Evolutionary conservation across 345 rosid genomes (phyloP).

Genomic region (Gossypium stocksii): DNA sequence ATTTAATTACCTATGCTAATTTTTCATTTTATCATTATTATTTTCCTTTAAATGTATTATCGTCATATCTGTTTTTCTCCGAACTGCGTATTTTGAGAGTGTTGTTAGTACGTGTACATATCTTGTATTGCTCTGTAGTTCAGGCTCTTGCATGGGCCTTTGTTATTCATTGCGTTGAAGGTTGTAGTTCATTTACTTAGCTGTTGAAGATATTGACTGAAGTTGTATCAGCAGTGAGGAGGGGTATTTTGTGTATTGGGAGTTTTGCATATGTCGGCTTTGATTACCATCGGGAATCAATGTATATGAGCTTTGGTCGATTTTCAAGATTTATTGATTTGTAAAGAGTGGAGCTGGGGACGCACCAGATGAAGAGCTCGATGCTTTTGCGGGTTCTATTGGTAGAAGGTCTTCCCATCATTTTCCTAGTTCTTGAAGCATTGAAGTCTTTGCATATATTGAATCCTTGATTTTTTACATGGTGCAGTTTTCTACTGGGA

Average conservation of each 20-base stretch:
- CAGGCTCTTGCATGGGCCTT: slow-evolving; percentile 12
- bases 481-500: not conserved
- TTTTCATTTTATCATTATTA: not conserved
- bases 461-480: not conserved
- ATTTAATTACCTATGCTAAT: not conserved
- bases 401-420: not conserved
- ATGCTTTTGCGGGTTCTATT: not conserved
- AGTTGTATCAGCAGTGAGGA: no score
- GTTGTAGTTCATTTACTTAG: not conserved
- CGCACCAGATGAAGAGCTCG: no score
- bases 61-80: not conserved
- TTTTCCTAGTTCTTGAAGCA: not conserved
- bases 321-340: no score
- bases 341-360: no score
- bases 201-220: not conserved
- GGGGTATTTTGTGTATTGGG: not conserved
- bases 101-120: not conserved
- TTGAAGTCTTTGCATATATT: not conserved
- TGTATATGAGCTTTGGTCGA: not conserved
- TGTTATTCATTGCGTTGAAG: slow-evolving; percentile 1
- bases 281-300: not conserved
- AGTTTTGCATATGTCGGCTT: not conserved
- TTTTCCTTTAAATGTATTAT: not conserved
- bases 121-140: slow-evolving; percentile 11
- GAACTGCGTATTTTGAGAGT: not conserved